Evolutionary conservation across 2,329 filamentous ascomycete genomes (phyloP).

Genomic region (Monascus ruber): DNA sequence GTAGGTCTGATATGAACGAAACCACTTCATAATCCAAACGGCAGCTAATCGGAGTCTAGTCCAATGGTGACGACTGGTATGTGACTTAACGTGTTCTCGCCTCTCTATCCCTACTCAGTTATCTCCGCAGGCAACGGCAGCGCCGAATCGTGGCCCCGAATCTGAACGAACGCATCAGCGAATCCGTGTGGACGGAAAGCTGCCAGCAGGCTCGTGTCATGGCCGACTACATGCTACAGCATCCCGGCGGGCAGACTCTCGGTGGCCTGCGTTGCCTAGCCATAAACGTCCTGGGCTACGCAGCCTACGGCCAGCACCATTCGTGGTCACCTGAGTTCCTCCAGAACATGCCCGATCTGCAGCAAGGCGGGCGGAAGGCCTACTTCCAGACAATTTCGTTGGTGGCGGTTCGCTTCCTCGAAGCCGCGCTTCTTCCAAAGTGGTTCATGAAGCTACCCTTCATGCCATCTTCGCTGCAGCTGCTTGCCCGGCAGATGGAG

Average conservation of each 20-base stretch:
- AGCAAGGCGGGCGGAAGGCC: constrained; percentile 6
- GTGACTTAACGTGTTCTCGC: no score
- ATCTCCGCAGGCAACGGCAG: constrained; percentile 24
- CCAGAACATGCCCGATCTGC: constrained; percentile 7
- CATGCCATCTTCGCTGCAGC: constrained; percentile 14
- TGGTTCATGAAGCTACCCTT: constrained; percentile 12
- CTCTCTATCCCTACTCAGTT: no score
- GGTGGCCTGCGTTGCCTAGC: constrained; percentile 21
- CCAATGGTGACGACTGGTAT: constrained; percentile 20
- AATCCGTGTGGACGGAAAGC: constrained; percentile 24
- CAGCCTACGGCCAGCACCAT: constrained; percentile 22
- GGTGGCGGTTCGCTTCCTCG: constrained; percentile 16
- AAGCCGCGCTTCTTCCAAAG: constrained; percentile 17
- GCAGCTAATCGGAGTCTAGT: no score
- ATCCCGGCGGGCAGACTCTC: constrained; percentile 14
- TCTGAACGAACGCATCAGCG: constrained; percentile 26
- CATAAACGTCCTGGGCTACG: constrained; percentile 27
- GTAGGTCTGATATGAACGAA: constrained; percentile 7
- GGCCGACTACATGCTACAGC: constrained; percentile 15
- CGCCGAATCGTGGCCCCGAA: constrained; percentile 25
- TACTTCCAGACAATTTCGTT: constrained; percentile 25
- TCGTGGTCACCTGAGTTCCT: constrained; percentile 15
- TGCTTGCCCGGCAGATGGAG: constrained; percentile 16
- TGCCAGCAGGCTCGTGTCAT: constrained; percentile 20
- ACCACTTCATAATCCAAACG: no score